These are phyloP conservation scores for Leccinum ochraceum DNA, from an alignment of 768 basidiomycete genomes.

Conservation along the genomic window DNA sequence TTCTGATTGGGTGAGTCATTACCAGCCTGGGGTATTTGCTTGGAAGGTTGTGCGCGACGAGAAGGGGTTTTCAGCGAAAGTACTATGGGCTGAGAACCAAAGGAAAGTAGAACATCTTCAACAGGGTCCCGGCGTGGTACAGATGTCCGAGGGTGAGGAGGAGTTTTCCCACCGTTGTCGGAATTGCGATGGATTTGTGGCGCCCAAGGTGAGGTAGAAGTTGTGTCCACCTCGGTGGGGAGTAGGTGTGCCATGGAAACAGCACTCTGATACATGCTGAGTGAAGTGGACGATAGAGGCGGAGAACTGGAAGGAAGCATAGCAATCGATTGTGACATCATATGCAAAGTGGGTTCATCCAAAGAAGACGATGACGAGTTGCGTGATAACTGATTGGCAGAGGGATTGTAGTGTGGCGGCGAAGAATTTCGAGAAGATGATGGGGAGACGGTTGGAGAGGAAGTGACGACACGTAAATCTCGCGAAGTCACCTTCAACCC, in stretches of 20 bases:
- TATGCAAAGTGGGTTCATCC: constrained; percentile 63
- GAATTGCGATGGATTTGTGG: not conserved
- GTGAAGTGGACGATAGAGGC: constrained; percentile 51
- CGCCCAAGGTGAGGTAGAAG: not conserved
- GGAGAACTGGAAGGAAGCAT: constrained; percentile 51
- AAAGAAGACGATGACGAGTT: constrained; percentile 59
- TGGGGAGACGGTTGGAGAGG: constrained; percentile 17
- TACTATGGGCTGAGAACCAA: constrained; percentile 62
- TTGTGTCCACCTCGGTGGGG: not conserved
- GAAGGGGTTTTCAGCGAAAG: constrained; percentile 53
- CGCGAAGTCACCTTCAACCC: constrained; percentile 57
- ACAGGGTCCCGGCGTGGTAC: constrained; percentile 11
- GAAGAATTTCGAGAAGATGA: constrained; percentile 7
- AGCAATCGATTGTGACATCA: constrained; percentile 77
- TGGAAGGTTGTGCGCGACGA: constrained; percentile 20
- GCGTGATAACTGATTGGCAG: constrained; percentile 36
- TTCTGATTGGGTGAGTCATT: constrained; percentile 10
- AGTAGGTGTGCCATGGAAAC: constrained; percentile 39
- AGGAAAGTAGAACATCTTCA: constrained; percentile 57
- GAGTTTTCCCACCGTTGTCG: constrained; percentile 4
- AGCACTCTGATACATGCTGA: constrained; percentile 82
- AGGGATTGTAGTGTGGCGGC: constrained; percentile 5
- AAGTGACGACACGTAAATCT: constrained; percentile 37
- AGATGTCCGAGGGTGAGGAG: constrained; percentile 7
- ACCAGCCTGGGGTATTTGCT: constrained; percentile 1